These are phyloP conservation scores for Beauveria medogensis DNA, from an alignment of 2,329 filamentous ascomycete genomes.

Conservation along the genomic window DNA sequence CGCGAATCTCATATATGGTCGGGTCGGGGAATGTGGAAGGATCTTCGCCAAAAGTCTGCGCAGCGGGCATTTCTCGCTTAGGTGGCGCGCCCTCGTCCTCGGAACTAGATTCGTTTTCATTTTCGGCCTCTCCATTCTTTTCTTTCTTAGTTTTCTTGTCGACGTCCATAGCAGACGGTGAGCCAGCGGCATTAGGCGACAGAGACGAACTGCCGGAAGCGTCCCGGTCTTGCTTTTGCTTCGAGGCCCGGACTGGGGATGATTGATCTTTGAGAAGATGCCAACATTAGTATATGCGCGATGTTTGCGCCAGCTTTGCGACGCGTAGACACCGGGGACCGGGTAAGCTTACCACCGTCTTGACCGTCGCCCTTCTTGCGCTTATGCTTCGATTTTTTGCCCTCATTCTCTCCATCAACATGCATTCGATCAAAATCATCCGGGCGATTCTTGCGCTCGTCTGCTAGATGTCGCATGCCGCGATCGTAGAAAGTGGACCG, in stretches of 20 bases:
- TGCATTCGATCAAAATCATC: slow-evolving; percentile 45
- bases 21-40: slow-evolving; percentile 87
- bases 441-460: slow-evolving; percentile 53
- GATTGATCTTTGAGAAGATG: slow-evolving; percentile 36
- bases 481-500: slow-evolving; percentile 62
- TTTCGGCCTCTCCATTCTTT: slow-evolving; percentile 30
- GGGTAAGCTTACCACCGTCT: background rate
- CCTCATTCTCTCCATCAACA: slow-evolving; percentile 39
- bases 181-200: slow-evolving; percentile 44
- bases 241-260: slow-evolving; percentile 45
- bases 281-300: background rate
- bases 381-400: slow-evolving; percentile 61
- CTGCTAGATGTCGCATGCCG: slow-evolving; percentile 62
- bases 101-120: slow-evolving; percentile 44
- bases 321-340: background rate
- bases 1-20: slow-evolving; percentile 86
- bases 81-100: slow-evolving; percentile 54
- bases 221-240: slow-evolving; percentile 44
- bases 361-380: slow-evolving; percentile 58
- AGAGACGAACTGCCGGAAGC: slow-evolving; percentile 53
- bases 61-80: slow-evolving; percentile 60
- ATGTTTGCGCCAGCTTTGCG: background rate
- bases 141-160: slow-evolving; percentile 40
- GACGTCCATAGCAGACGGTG: slow-evolving; percentile 49
- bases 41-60: slow-evolving; percentile 86